Base-by-base conservation (phyloP, 2,329 filamentous ascomycete genomes). In the Xylogone sp. region DNA sequence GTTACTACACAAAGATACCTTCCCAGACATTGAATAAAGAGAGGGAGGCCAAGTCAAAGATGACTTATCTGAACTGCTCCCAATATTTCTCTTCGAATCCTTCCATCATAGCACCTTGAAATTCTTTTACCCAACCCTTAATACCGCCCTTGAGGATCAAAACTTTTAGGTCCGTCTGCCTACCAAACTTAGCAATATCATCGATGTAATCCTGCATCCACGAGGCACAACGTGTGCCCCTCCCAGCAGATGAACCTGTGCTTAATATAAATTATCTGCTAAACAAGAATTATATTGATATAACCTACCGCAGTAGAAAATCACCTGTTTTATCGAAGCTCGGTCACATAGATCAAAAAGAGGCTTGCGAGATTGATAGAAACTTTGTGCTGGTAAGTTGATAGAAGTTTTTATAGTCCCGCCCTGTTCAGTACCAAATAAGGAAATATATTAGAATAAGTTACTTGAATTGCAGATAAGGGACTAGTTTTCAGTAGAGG, bases 321-420 rank as follows among this genome's bases (percentile, higher is more conserved):
- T 74, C 21, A 81, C 66, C 42, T 66, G 71, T 46, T 69, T 69
- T 20, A 79, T 68, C 1, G 71, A 71, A 2, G 77, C 78, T 51
- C 75, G 70, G 56, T 72, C 74, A 65, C 74, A 76, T 18, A 83
- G 65, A 43, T 71, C 71, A 54, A 80, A 74, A 22, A 81, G 61
- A 5, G 68, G 65, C 3, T 73, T 69, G 5, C 78, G 69, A 3
- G 75, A 75, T 48, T 75, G 74, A 49, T 78, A 79, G 39, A 82
- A 71, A 12, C 71, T 75, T 49, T 82, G 78, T 8, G 79, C 78
- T 1, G 79, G 78, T 13, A 82, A 67, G 56, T 83, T 82, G 55
- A 86, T 70, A 1, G 82, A 83, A 2, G 74, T 75, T 8, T 68
- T 68, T 50, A 87, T 78, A 0, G 81, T 84, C 42, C 82, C 83